A percentile compares a stretch with the other conserved stretches of the same genome.
These are phyloP conservation scores for Ophiostoma populinum DNA, from an alignment of 2,329 filamentous ascomycete genomes.

Conservation along the genomic window DNA sequence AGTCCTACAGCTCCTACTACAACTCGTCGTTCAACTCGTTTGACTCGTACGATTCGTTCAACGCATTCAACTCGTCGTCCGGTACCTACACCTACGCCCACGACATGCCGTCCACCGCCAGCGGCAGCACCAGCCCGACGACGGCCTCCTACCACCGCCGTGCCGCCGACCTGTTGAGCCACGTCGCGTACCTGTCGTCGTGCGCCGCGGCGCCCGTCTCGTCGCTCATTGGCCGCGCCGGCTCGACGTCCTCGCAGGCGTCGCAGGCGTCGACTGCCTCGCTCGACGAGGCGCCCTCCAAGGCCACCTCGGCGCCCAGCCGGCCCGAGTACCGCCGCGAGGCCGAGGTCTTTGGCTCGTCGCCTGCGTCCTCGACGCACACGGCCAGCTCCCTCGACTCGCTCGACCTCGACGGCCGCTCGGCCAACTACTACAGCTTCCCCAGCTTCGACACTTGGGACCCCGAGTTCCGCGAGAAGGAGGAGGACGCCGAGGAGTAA, in stretches of 20 bases:
- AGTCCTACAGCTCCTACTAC: no score
- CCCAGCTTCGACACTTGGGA: conserved; percentile 56
- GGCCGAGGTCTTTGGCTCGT: conserved; percentile 16
- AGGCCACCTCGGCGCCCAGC: not conserved
- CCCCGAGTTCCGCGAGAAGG: conserved; percentile 25
- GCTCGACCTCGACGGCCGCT: conserved; percentile 14
- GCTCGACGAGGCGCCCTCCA: not conserved
- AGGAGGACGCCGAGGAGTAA: conserved; percentile 15
- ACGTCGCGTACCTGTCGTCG: conserved; percentile 31
- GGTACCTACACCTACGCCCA: conserved; percentile 32
- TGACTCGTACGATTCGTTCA: no score
- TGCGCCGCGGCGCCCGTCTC: conserved; percentile 3
- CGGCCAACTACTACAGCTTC: conserved; percentile 53
- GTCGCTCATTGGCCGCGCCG: conserved; percentile 2
- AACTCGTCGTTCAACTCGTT: no score
- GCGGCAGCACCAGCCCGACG: not conserved
- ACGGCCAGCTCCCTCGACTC: conserved; percentile 14
- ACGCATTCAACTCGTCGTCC: no score
- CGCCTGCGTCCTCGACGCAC: conserved; percentile 13
- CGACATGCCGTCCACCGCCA: not conserved
- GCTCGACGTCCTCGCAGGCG: conserved; percentile 1
- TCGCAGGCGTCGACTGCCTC: not conserved
- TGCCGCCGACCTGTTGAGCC: conserved; percentile 30
- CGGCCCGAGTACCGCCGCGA: conserved; percentile 23
- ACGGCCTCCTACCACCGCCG: conserved; percentile 1